A percentile compares a stretch with the other conserved stretches of the same genome.
These are phyloP conservation scores for Sphagnum contortum DNA, from an alignment of 225 moss, liverwort and hornwort genomes.

Conservation along the genomic window DNA sequence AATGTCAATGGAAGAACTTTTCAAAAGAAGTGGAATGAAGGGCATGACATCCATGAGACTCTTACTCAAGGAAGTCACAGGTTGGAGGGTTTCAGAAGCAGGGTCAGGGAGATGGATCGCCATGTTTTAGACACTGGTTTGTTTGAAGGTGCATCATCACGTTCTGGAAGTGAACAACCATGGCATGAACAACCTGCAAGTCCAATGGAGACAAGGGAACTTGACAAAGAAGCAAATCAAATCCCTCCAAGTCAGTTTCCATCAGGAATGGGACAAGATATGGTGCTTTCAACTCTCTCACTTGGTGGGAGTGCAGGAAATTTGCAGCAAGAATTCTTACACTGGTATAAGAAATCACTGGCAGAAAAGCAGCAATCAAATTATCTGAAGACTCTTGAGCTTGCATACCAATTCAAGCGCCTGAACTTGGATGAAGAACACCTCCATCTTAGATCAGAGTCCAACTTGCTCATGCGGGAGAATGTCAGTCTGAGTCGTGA, in stretches of 20 bases:
- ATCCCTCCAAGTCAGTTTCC: too few relatives aligned
- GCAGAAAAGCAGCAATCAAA: constrained; percentile 42
- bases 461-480: constrained; percentile 69
- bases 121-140: constrained; percentile 7
- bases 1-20: constrained; percentile 15
- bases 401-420: constrained; percentile 45
- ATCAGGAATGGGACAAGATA: neutral
- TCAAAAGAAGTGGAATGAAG: constrained; percentile 5
- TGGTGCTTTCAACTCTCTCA: constrained; percentile 9
- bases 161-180: too few relatives aligned
- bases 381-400: constrained; percentile 39
- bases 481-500: constrained; percentile 55
- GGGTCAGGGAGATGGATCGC: constrained; percentile 13
- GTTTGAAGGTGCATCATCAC: too few relatives aligned
- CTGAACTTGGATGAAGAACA: constrained; percentile 59
- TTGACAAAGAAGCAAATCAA: constrained; percentile 4
- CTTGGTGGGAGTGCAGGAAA: constrained; percentile 9
- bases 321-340: constrained; percentile 42
- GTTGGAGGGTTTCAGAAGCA: constrained; percentile 9
- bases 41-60: neutral
- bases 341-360: constrained; percentile 21
- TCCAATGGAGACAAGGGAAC: neutral
- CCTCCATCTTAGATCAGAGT: constrained; percentile 52
- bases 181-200: too few relatives aligned
- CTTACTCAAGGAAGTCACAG: constrained; percentile 17